phyloP scores from a whole-genome alignment of 2,329 filamentous ascomycete species.

The Curvularia sp. region DNA sequence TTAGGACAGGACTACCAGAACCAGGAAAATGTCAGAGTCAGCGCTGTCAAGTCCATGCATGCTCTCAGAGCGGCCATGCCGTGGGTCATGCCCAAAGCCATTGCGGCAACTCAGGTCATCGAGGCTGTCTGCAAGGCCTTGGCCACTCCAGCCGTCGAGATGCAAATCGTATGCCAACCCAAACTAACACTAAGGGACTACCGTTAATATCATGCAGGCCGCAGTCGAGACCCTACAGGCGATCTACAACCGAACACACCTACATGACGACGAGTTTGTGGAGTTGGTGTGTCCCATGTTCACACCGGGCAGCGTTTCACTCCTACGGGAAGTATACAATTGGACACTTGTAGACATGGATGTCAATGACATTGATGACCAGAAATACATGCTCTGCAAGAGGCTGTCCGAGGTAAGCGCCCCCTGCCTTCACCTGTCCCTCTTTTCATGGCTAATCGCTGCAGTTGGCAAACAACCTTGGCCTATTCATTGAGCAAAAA shows the following conservation, averaged over 20 bases:
- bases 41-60: constrained; percentile 77
- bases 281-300: constrained; percentile 83
- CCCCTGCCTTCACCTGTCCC: constrained; percentile 2
- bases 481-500: constrained; percentile 82
- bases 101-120: constrained; percentile 62
- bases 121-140: constrained; percentile 51
- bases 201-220: constrained; percentile 41
- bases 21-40: constrained; percentile 71
- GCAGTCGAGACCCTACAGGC: constrained; percentile 84
- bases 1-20: constrained; percentile 69
- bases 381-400: constrained; percentile 90
- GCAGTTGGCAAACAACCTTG: constrained; percentile 84
- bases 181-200: neutral
- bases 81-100: constrained; percentile 87
- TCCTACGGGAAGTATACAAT: constrained; percentile 76
- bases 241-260: constrained; percentile 75
- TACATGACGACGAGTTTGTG: constrained; percentile 79
- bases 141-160: constrained; percentile 45
- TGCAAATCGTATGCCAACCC: constrained; percentile 44
- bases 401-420: constrained; percentile 83
- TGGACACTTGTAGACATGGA: constrained; percentile 83
- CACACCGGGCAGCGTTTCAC: constrained; percentile 70
- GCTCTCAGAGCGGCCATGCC: constrained; percentile 80
- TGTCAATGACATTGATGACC: constrained; percentile 83
- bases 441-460: constrained; percentile 27